These are phyloP conservation scores for Mikania micrantha DNA, from an alignment of 129 eudicot species.

Conservation along the genomic window DNA sequence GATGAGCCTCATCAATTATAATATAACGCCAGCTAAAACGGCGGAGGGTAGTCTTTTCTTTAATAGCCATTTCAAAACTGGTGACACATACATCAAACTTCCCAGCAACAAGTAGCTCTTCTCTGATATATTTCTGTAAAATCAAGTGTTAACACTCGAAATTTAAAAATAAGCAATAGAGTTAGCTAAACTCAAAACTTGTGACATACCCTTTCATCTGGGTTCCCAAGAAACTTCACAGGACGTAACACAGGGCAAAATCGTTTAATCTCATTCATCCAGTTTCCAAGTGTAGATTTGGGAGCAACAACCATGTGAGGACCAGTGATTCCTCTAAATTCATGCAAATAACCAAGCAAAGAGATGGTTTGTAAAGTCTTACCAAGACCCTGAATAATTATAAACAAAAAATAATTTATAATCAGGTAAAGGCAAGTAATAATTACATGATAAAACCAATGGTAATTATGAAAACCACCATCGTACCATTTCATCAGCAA, in stretches of 20 bases:
- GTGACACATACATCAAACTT: slow-evolving; percentile 99
- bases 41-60: slow-evolving; percentile 84
- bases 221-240: slow-evolving; percentile 91
- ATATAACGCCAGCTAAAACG: slow-evolving; percentile 99
- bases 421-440: background rate
- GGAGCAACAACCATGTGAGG: slow-evolving; percentile 99
- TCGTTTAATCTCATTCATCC: slow-evolving; percentile 98
- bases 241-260: slow-evolving; percentile 91
- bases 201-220: slow-evolving; percentile 78
- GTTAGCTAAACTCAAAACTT: background rate
- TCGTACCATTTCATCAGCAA: no score
- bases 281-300: slow-evolving; percentile 95
- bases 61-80: slow-evolving; percentile 98
- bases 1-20: slow-evolving; percentile 96
- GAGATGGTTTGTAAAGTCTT: slow-evolving; percentile 97
- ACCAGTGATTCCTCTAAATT: slow-evolving; percentile 92
- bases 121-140: slow-evolving; percentile 79
- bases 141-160: background rate
- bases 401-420: background rate
- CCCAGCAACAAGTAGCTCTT: slow-evolving; percentile 90
- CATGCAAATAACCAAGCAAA: slow-evolving; percentile 89
- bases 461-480: no score
- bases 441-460: background rate
- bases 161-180: background rate
- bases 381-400: slow-evolving; percentile 73